phyloP scores from a whole-genome alignment of 192 early-diverging fungal genomes.

The Mortierella alpina region DNA sequence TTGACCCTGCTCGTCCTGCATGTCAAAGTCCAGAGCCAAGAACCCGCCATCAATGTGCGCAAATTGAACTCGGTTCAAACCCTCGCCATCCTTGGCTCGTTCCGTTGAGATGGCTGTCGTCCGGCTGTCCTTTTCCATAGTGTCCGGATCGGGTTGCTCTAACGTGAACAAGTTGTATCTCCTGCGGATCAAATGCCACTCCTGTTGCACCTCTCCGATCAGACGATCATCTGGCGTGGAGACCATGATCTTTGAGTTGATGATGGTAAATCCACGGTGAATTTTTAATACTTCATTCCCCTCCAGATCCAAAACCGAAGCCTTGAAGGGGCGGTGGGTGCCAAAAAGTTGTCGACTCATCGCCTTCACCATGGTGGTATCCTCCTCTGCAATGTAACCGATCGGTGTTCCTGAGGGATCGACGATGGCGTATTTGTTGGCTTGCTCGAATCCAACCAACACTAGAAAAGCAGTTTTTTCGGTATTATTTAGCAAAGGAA shows the following conservation, averaged over 20 bases:
- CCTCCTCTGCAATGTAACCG: conserved; percentile 87
- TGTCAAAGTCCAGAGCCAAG: conserved; percentile 83
- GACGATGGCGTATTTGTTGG: conserved; percentile 86
- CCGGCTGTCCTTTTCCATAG: not conserved
- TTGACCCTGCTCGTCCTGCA: conserved; percentile 65
- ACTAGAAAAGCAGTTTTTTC: conserved; percentile 17
- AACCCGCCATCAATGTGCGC: conserved; percentile 77
- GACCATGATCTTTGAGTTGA: conserved; percentile 83
- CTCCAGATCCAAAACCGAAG: conserved; percentile 74
- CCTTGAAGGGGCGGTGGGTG: conserved; percentile 81
- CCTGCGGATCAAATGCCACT: conserved; percentile 84
- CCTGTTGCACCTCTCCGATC: conserved; percentile 88
- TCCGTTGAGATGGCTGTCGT: conserved; percentile 35
- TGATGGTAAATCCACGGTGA: conserved; percentile 74
- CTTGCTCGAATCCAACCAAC: conserved; percentile 80
- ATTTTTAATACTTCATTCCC: conserved; percentile 82
- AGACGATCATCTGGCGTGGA: conserved; percentile 64
- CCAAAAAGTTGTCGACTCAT: conserved; percentile 78
- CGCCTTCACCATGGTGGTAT: conserved; percentile 64
- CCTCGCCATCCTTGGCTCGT: conserved; percentile 2
- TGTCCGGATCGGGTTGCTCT: conserved; percentile 55
- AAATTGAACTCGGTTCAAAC: conserved; percentile 66
- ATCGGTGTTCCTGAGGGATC: conserved; percentile 71
- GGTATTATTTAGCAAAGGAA: not conserved
- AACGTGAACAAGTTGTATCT: conserved; percentile 86